phyloP scores from a whole-genome alignment of 352 stramenopile genomes.

The Aphanomyces cochlioides region DNA sequence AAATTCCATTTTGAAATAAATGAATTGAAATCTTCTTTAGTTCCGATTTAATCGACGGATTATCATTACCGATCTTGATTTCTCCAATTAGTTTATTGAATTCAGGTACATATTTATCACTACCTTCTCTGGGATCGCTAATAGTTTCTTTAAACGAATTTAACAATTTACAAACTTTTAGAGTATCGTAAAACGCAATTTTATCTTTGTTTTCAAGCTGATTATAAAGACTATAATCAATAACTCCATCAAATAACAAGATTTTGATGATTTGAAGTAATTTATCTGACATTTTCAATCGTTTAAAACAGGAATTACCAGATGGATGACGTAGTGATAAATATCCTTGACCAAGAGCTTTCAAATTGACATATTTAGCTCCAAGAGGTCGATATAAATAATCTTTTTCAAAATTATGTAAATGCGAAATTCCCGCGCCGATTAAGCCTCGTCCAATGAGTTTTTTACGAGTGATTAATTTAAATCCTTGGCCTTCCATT shows the following conservation, averaged over 20 bases:
- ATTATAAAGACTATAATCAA: conserved; percentile 3
- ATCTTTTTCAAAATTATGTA: not conserved
- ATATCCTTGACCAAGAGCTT: not conserved
- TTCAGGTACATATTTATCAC: not conserved
- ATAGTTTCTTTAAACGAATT: not conserved
- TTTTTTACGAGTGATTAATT: not conserved
- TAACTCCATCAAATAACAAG: not conserved
- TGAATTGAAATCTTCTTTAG: not conserved
- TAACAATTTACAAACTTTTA: not conserved
- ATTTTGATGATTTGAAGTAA: not conserved
- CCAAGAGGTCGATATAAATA: not conserved
- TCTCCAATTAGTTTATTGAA: not conserved
- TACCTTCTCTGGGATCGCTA: not conserved
- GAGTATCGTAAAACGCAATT: not conserved
- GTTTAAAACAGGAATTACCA: not conserved
- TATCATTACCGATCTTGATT: not conserved
- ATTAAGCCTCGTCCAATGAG: conserved; percentile 2
- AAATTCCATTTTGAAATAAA: conserved; percentile 7
- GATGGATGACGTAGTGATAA: too few species aligned
- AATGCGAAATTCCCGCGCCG: not conserved
- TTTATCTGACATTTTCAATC: not conserved
- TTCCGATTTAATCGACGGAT: not conserved
- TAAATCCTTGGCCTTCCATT: too few species aligned
- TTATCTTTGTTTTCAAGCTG: conserved; percentile 6
- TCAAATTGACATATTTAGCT: conserved; percentile 5